phyloP scores from a whole-genome alignment of 768 basidiomycete genomes.

The Dioszegia aurantiaca region DNA sequence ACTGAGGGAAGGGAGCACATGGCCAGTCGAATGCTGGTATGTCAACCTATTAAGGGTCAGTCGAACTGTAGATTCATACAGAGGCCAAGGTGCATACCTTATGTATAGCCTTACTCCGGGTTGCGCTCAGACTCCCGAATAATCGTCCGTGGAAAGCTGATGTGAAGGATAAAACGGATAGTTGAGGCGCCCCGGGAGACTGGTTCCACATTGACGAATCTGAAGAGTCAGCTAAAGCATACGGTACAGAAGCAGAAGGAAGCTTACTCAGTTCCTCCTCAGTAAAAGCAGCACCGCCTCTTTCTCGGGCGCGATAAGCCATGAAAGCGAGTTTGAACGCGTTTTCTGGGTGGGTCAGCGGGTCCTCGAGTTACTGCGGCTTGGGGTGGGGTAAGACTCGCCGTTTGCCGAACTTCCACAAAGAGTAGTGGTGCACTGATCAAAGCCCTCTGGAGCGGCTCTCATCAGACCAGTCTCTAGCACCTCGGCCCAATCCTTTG shows the following conservation, averaged over 20 bases:
- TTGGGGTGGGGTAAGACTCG: background rate
- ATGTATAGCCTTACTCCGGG: constrained; percentile 55
- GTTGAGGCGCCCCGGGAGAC: constrained; percentile 52
- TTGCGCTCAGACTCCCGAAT: constrained; percentile 54
- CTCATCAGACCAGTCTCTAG: constrained; percentile 45
- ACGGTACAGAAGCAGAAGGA: background rate
- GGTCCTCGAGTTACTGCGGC: too few species aligned
- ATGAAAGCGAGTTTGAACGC: constrained; percentile 56
- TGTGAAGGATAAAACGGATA: constrained; percentile 53
- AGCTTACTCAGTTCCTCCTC: constrained; percentile 20
- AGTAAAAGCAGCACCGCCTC: constrained; percentile 17
- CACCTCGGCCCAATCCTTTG: constrained; percentile 44
- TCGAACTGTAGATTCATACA: background rate
- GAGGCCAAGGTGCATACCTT: constrained; percentile 30
- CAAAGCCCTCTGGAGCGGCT: constrained; percentile 53
- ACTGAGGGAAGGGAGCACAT: constrained; percentile 51
- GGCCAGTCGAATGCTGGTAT: constrained; percentile 57
- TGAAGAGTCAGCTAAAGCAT: constrained; percentile 15
- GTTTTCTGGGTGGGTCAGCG: constrained; percentile 37
- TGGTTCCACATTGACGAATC: constrained; percentile 53
- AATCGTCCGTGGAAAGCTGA: constrained; percentile 55
- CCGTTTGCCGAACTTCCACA: constrained; percentile 40
- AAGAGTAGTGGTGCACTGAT: constrained; percentile 52
- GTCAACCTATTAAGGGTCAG: constrained; percentile 43
- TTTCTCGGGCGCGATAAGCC: constrained; percentile 44